Conservation (phyloP, 1,284 basidiomycete species). For the Taiwanofungus camphoratus region DNA sequence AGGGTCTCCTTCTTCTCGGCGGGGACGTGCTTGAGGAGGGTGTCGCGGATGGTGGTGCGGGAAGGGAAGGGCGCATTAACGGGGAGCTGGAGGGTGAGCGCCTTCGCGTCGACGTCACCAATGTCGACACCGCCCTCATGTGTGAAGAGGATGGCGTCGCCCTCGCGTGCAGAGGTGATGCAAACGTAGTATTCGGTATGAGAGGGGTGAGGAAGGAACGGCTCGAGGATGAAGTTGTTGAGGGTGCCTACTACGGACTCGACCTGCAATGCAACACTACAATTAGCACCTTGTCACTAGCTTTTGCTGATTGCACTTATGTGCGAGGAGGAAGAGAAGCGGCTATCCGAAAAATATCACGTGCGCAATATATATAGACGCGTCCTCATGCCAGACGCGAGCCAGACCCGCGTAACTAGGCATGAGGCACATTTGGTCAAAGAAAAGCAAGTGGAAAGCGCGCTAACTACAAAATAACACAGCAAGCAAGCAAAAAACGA, state of each 20-base stretch:
- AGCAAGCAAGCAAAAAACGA: not conserved
- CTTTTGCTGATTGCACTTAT: no score
- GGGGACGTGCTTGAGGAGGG: slow-evolving; percentile 78
- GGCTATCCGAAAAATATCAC: no score
- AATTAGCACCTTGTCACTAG: slow-evolving; percentile 1
- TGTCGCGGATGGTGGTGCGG: slow-evolving; percentile 68
- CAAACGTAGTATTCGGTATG: slow-evolving; percentile 98
- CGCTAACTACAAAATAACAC: not conserved
- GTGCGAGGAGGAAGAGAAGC: no score
- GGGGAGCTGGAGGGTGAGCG: slow-evolving; percentile 83
- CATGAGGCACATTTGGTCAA: not conserved
- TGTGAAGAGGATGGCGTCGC: slow-evolving; percentile 96
- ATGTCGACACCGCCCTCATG: slow-evolving; percentile 99
- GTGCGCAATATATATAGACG: no score
- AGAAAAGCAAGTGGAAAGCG: not conserved
- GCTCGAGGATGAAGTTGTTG: slow-evolving; percentile 98
- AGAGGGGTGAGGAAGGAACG: slow-evolving; percentile 93
- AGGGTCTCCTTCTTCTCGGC: slow-evolving; percentile 81
- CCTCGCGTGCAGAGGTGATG: slow-evolving; percentile 93
- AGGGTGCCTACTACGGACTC: slow-evolving; percentile 92
- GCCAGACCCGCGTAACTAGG: not conserved
- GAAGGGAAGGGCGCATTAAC: slow-evolving; percentile 78
- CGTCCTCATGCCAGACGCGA: not conserved
- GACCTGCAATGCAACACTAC: slow-evolving; percentile 46
- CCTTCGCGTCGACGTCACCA: slow-evolving; percentile 98